Conservation (phyloP, 345 rosid species). For the Salix koriyanagi region DNA sequence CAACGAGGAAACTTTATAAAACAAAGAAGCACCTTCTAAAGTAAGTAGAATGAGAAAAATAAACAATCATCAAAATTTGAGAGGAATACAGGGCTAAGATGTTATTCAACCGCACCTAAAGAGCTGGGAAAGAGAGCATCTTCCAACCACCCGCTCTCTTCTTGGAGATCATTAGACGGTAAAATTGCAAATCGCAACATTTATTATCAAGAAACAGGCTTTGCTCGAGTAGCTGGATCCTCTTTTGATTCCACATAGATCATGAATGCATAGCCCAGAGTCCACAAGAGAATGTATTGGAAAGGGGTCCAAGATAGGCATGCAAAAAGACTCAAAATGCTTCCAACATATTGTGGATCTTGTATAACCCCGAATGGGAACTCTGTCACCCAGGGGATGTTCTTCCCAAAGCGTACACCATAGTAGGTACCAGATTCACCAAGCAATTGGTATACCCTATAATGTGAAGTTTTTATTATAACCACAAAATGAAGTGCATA, state of each 20-base stretch:
- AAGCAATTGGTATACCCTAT: slow-evolving; percentile 83
- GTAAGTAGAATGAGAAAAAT: not conserved
- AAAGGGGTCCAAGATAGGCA: slow-evolving; percentile 77
- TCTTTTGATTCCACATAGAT: slow-evolving; percentile 62
- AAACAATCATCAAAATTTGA: not conserved
- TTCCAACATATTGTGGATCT: slow-evolving; percentile 91
- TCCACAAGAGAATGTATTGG: slow-evolving; percentile 73
- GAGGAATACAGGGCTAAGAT: not conserved
- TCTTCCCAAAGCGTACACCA: slow-evolving; percentile 81
- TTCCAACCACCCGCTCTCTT: not conserved
- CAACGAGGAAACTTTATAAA: not conserved
- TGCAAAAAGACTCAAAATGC: slow-evolving; percentile 72
- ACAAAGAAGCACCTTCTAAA: slow-evolving; percentile 11
- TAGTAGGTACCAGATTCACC: slow-evolving; percentile 93
- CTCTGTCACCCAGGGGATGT: slow-evolving; percentile 65
- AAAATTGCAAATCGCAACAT: not conserved
- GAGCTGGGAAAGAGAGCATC: not conserved
- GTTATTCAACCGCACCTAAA: not conserved
- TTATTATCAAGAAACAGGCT: slow-evolving; percentile 38
- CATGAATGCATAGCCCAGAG: slow-evolving; percentile 68
- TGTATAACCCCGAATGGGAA: slow-evolving; percentile 85
- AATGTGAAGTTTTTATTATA: slow-evolving; percentile 6
- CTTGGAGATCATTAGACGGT: slow-evolving; percentile 6
- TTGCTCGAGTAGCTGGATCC: slow-evolving; percentile 64
- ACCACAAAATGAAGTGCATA: not conserved